Percentiles rank a stretch among this genome's conserved stretches.
phyloP scores from a whole-genome alignment of 1,139 yeast genomes.

The Lodderomyces metapsilosis region DNA sequence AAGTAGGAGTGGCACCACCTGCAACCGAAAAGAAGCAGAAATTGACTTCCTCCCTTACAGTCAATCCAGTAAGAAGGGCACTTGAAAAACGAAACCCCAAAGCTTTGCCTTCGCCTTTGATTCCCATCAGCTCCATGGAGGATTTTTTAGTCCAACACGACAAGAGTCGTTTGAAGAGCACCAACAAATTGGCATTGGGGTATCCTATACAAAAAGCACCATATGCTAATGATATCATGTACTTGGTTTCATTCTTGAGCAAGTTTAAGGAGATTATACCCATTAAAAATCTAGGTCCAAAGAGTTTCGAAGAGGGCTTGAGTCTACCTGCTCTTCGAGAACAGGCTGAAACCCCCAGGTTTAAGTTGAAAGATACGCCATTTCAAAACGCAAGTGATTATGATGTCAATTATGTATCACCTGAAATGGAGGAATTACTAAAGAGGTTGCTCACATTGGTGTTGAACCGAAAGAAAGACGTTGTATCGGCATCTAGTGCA shows the following conservation, averaged over 20 bases:
- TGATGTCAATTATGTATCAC: conserved; percentile 22
- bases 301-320: conserved; percentile 51
- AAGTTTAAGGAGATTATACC: conserved; percentile 41
- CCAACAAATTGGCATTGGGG: conserved; percentile 29
- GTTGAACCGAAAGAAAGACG: conserved; percentile 40
- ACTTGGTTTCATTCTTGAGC: conserved; percentile 41
- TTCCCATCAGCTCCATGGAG: not conserved
- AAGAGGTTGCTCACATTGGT: conserved; percentile 35
- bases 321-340: conserved; percentile 28
- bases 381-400: conserved; percentile 13
- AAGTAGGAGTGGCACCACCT: not conserved
- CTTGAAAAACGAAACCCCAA: not conserved
- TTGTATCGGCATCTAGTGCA: conserved; percentile 32
- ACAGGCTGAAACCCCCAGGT: not conserved
- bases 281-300: conserved; percentile 32
- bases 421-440: conserved; percentile 36
- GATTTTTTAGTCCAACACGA: not conserved
- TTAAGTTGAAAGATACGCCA: not conserved
- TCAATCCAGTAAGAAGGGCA: not conserved
- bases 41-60: not conserved
- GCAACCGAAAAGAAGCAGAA: not conserved
- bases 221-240: conserved; percentile 46
- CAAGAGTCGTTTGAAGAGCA: not conserved
- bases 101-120: conserved; percentile 5
- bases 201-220: conserved; percentile 30